Base-by-base conservation (phyloP, 2,329 filamentous ascomycete genomes). In the Nothophaeocryptopus gaeumannii region DNA sequence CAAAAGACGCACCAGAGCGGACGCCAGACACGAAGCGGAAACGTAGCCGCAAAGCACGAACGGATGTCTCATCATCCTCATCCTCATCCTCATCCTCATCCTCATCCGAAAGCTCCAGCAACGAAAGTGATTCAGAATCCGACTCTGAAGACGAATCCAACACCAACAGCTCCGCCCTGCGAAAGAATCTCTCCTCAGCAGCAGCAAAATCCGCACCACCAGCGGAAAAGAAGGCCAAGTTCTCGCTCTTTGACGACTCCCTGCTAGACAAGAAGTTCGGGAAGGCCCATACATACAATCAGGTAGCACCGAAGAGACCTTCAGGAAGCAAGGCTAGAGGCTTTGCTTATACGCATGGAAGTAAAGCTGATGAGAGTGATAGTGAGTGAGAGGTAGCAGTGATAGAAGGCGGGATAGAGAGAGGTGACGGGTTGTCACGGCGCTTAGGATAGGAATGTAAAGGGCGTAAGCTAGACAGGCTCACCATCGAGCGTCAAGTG, bases 211-310 rank as follows among this genome's bases (percentile, higher is more conserved):
- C 8, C 15, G 41, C 29, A 16, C 38, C 37, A 14, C 41, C 50
- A 5, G 16, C 41, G 3, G 32, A 33, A 34, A 33, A 43, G 13
- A 42, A 45, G 29, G 30, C 37, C 36, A 40, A 45, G 32, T 30
- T 36, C 5, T 34, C 32, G 10, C 41, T 49, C 2, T 53, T 53
- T 41, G 45, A 45, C 37, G n/a, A 30, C 5, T 38, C 45, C 5
- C 36, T 53, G 1, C 32, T 53, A 8, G 50, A 53, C 30, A 53
- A 46, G 45, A 53, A 53, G 10, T 53, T 49, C n/a, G 50, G 50
- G 26, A 53, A 53, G 38, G 31, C 31, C 2, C 13, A 43, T 5
- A 39, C 39, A 16, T 44, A 47, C 15, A 35, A 34, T 7, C 2
- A 8, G 8, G 12, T 33, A 1, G 30, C 13, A 7, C 16, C 49